A percentile compares a stretch with the other conserved stretches of the same genome.
These are phyloP conservation scores for Zygoascus hellenicus DNA, from an alignment of 1,139 yeast species.

Conservation along the genomic window DNA sequence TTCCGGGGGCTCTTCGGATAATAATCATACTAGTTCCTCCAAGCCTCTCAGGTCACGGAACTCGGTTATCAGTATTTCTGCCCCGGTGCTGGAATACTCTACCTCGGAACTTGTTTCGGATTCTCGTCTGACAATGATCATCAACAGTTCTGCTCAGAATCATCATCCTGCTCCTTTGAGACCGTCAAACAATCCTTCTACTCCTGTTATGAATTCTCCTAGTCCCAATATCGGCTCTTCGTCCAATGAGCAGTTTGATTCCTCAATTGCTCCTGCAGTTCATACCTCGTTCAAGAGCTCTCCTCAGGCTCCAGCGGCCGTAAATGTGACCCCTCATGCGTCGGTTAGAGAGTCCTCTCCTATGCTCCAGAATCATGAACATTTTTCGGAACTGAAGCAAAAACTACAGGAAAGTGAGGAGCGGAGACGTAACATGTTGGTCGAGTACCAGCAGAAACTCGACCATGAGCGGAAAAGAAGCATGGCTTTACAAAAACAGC, in stretches of 20 bases:
- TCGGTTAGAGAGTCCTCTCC: neutral
- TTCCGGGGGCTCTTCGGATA: neutral
- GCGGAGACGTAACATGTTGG: conserved; percentile 22
- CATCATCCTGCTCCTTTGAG: neutral
- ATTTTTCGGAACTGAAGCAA: conserved; percentile 13
- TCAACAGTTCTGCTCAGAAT: neutral
- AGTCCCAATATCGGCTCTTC: neutral
- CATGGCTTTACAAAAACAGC: conserved; percentile 24
- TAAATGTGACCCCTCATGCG: conserved; percentile 2
- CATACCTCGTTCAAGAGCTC: neutral
- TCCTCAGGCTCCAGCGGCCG: neutral
- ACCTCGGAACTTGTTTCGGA: conserved; percentile 24
- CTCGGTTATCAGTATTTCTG: conserved; percentile 20
- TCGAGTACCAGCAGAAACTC: conserved; percentile 29
- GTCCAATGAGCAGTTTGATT: neutral
- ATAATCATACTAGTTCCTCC: neutral
- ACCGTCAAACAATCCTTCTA: neutral
- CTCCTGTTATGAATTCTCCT: neutral
- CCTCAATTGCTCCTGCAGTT: neutral
- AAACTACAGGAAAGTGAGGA: conserved; percentile 27
- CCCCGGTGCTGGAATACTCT: conserved; percentile 24
- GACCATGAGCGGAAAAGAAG: conserved; percentile 26
- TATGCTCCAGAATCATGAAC: conserved; percentile 1
- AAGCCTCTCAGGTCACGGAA: neutral
- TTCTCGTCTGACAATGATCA: conserved; percentile 6